phyloP scores from a whole-genome alignment of 345 rosid species.

The Arabidopsis arenosa region DNA sequence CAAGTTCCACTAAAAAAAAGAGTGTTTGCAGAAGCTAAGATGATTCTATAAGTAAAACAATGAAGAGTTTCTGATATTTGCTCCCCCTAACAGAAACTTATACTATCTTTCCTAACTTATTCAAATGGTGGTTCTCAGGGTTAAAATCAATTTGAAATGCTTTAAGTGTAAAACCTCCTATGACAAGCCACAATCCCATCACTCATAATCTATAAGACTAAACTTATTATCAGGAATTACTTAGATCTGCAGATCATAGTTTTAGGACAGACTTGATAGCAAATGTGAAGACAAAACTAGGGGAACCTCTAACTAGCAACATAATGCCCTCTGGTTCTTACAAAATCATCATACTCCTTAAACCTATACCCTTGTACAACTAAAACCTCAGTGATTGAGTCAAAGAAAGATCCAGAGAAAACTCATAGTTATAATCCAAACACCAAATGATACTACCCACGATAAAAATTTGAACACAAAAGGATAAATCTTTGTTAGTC shows the following conservation, averaged over 20 bases:
- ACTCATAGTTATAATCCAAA: background rate
- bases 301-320: background rate
- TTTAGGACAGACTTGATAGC: background rate
- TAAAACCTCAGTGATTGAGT: background rate
- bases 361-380: background rate
- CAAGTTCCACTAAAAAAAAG: background rate
- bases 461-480: background rate
- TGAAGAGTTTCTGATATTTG: background rate
- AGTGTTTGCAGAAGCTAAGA: conserved; percentile 2
- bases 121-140: background rate
- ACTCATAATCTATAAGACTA: conserved; percentile 12
- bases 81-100: background rate
- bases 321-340: background rate
- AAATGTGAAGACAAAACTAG: background rate
- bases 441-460: background rate
- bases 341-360: background rate
- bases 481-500: background rate
- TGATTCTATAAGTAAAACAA: background rate
- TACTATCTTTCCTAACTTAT: no score
- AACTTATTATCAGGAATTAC: conserved; percentile 11
- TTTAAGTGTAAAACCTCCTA: background rate
- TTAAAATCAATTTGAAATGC: conserved; percentile 1
- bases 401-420: conserved; percentile 6
- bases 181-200: background rate
- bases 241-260: conserved; percentile 16